Conservation (phyloP, 208 protist genomes). For the Trichomonas gallinae region DNA sequence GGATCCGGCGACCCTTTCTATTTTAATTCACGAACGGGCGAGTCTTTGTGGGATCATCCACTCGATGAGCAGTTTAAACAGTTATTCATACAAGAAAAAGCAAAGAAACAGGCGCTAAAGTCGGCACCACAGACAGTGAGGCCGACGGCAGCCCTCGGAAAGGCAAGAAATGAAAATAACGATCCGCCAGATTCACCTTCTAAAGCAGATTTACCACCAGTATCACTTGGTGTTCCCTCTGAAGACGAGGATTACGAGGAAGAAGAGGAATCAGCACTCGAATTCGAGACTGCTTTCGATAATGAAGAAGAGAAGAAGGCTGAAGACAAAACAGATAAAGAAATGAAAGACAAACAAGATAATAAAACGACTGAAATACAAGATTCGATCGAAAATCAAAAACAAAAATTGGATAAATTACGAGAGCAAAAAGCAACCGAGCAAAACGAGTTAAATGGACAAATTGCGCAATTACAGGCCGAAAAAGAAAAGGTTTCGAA, state of each 20-base stretch:
- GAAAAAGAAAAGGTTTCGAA: neutral
- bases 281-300: neutral
- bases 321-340: neutral
- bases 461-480: neutral
- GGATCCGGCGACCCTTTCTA: neutral
- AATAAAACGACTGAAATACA: neutral
- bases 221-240: neutral
- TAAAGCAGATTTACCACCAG: neutral
- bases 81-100: neutral
- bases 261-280: neutral
- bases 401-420: neutral
- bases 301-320: neutral
- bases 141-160: neutral
- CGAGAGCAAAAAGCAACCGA: neutral
- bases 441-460: neutral
- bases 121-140: neutral
- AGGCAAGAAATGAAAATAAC: neutral
- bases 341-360: neutral
- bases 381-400: neutral
- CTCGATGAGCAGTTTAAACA: neutral
- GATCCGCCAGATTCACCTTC: neutral
- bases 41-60: slow-evolving; percentile 22
- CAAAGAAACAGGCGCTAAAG: neutral
- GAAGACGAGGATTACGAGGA: neutral
- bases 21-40: neutral